Evolutionary conservation across 2,329 filamentous ascomycete species (phyloP).

Genomic region (Torrubiella hemipterigena): DNA sequence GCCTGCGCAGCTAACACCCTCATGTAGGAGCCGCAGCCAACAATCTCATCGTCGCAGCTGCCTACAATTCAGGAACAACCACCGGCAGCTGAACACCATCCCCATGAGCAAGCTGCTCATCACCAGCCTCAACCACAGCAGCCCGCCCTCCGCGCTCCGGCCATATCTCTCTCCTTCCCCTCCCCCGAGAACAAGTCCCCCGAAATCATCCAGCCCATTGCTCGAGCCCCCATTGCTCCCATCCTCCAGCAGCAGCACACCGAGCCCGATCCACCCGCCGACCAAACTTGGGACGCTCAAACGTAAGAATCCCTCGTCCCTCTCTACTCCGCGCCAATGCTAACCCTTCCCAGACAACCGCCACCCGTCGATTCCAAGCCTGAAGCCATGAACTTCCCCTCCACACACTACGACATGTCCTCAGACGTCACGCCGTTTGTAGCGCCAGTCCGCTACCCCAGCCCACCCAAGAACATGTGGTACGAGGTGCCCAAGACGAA

Average conservation of each 20-base stretch:
- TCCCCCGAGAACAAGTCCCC: no score
- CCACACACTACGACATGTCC: slow-evolving; percentile 73
- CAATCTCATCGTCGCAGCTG: slow-evolving; percentile 12
- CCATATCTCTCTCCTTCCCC: no score
- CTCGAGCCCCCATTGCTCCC: no score
- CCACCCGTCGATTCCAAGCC: slow-evolving; percentile 59
- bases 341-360: slow-evolving; percentile 37
- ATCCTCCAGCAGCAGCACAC: slow-evolving; percentile 10
- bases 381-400: slow-evolving; percentile 76
- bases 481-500: slow-evolving; percentile 64
- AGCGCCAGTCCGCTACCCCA: slow-evolving; percentile 65
- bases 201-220: no score
- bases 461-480: slow-evolving; percentile 79
- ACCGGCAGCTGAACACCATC: neutral
- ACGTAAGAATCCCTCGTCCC: slow-evolving; percentile 22
- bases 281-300: slow-evolving; percentile 42
- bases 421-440: slow-evolving; percentile 63
- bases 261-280: slow-evolving; percentile 12
- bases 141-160: slow-evolving; percentile 8
- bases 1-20: slow-evolving; percentile 6
- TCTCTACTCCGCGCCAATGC: neutral
- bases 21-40: neutral
- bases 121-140: slow-evolving; percentile 8
- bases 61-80: slow-evolving; percentile 5
- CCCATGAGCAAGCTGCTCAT: slow-evolving; percentile 7